Evolutionary conservation across 192 early-diverging fungal genomes (phyloP), one percentile per base, ranked within the genome.

Genomic region (Borealophlyctis nickersoniae): DNA sequence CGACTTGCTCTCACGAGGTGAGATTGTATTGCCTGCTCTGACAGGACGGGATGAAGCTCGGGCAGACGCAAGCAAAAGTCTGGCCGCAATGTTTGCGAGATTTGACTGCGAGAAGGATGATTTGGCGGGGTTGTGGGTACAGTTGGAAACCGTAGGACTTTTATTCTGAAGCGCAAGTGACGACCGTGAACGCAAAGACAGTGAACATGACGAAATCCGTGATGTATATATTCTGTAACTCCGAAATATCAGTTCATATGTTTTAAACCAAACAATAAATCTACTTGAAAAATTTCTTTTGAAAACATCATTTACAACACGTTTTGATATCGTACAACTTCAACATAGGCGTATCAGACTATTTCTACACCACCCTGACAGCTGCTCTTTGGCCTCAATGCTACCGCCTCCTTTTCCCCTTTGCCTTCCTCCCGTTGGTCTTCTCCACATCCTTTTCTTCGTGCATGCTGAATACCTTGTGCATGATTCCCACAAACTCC

Each of bases 381-480:
- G n/a, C n/a, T n/a, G n/a, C n/a, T n/a, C n/a, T n/a, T n/a, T n/a
- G n/a, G n/a, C n/a, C n/a, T n/a, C n/a, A n/a, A n/a, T n/a, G n/a
- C n/a, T n/a, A n/a, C 39, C 22, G 60, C 49, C 19, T 23, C 30
- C 32, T 59, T 23, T 34, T 59, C 32, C 58, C 32, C 36, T 33
- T 19, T 19, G 7, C 19, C 7, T 19, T 13, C 39, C 39, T 19
- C 39, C 19, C 39, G 9, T 59, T 59, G 29, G 4, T 56, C 31
- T 62, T 49, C 1, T 62, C 27, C 50, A 49, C 39, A 9, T 65
- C 55, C 30, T 50, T 62, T 27, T 69, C 66, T 23, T 22, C 27
- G 52, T 83, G 78, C 77, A 81, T 84, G 56, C 62, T 66, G 56
- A 86, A 83, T 19, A 86, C 85, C 29, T 75, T 69, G 50, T 83